These are phyloP conservation scores for Solanum chmielewskii DNA, from an alignment of 257 asterid genomes.

Conservation along the genomic window DNA sequence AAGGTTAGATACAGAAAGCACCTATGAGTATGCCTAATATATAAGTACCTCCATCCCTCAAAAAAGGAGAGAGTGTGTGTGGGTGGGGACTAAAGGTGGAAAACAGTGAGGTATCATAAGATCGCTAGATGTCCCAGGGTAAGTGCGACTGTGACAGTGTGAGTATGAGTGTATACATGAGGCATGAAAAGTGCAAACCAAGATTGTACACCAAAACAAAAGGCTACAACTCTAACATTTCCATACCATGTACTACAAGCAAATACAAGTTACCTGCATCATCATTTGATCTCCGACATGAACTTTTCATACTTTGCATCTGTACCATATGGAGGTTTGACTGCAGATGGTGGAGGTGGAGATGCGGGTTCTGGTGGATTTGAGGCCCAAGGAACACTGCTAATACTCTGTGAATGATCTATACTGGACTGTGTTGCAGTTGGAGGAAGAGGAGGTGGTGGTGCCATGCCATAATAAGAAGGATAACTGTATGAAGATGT, in stretches of 20 bases:
- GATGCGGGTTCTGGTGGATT: constrained; percentile 51
- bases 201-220: not conserved
- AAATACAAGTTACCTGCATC: not conserved
- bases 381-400: constrained; percentile 80
- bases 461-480: constrained; percentile 44
- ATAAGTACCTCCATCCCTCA: not conserved
- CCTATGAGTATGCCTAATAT: not conserved
- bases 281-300: constrained; percentile 91
- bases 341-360: constrained; percentile 40
- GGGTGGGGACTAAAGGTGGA: not conserved
- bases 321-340: constrained; percentile 31
- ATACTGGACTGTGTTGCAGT: constrained; percentile 29
- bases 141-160: not conserved
- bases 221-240: not conserved
- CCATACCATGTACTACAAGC: not conserved
- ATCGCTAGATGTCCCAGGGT: not conserved
- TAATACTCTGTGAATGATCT: constrained; percentile 54
- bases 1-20: not conserved
- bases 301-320: constrained; percentile 92
- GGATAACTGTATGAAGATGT: constrained; percentile 53
- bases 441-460: constrained; percentile 62
- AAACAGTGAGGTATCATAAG: not conserved
- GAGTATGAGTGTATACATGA: not conserved
- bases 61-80: not conserved
- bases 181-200: not conserved